Conservation (phyloP, 1,284 basidiomycete species). For the Leccinum solheimii region DNA sequence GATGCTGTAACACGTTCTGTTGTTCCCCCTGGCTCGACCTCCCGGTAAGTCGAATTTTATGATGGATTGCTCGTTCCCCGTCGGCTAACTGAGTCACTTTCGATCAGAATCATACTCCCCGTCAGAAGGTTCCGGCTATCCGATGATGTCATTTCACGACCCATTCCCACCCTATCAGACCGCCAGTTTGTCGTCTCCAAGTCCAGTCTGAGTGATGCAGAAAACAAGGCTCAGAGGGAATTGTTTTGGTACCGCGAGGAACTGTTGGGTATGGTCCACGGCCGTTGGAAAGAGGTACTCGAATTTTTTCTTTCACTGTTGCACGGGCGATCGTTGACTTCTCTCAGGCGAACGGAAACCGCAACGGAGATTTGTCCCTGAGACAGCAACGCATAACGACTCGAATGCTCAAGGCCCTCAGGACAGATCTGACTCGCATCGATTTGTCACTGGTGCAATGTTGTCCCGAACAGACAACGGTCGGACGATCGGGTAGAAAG, state of each 20-base stretch:
- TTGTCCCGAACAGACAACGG: slow-evolving; percentile 32
- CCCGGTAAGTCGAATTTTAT: slow-evolving; percentile 52
- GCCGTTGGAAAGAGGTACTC: slow-evolving; percentile 80
- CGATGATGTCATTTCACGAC: slow-evolving; percentile 54
- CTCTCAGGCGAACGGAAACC: slow-evolving; percentile 68
- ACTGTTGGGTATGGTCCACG: slow-evolving; percentile 67
- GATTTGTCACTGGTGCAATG: slow-evolving; percentile 53
- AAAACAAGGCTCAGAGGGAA: slow-evolving; percentile 66
- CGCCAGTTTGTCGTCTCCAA: slow-evolving; percentile 92
- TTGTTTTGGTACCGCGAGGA: slow-evolving; percentile 95
- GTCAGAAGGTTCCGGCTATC: slow-evolving; percentile 68
- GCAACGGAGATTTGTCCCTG: slow-evolving; percentile 74
- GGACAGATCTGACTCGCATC: slow-evolving; percentile 61
- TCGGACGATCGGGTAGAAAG: slow-evolving; percentile 38
- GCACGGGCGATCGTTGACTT: slow-evolving; percentile 4
- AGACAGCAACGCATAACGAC: slow-evolving; percentile 73
- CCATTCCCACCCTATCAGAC: slow-evolving; percentile 83
- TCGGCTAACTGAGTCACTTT: slow-evolving; percentile 6
- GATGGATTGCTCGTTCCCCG: slow-evolving; percentile 3
- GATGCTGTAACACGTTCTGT: slow-evolving; percentile 53
- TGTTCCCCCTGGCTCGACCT: slow-evolving; percentile 83
- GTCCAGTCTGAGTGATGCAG: slow-evolving; percentile 57
- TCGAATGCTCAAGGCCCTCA: slow-evolving; percentile 74
- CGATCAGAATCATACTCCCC: slow-evolving; percentile 73
- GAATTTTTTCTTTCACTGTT: slow-evolving; percentile 2